phyloP scores from a whole-genome alignment of 2,329 filamentous ascomycete species.

The Paraphoma chrysanthemicola region DNA sequence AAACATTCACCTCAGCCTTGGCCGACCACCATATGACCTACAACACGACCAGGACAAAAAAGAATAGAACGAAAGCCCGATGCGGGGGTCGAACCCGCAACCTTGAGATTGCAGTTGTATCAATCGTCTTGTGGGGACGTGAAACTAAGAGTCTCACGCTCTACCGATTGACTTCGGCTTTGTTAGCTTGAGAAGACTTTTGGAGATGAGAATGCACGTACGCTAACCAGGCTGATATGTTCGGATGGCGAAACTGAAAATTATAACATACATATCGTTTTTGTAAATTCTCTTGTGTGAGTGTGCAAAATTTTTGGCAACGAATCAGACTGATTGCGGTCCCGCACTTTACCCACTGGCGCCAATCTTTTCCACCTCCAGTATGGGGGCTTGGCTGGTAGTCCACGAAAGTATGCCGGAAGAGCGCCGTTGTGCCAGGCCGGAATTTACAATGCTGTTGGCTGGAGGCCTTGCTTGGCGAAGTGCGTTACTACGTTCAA shows the following conservation, averaged over 20 bases:
- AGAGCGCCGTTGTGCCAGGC: too few species aligned
- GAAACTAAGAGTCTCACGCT: constrained; percentile 51
- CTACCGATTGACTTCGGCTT: constrained; percentile 46
- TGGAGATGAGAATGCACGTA: neutral
- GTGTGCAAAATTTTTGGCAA: neutral
- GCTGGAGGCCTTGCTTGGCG: too few species aligned
- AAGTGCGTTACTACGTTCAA: too few species aligned
- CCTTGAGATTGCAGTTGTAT: constrained; percentile 38
- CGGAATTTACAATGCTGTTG: too few species aligned
- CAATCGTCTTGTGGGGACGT: constrained; percentile 20
- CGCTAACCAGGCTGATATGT: neutral
- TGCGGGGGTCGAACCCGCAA: constrained; percentile 60
- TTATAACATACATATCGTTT: neutral
- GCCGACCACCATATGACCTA: too few species aligned
- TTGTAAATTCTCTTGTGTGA: neutral
- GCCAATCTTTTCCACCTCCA: too few species aligned
- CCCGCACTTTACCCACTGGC: too few species aligned
- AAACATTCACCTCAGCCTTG: too few species aligned
- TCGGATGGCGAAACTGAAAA: neutral
- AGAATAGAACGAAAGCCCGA: constrained; percentile 14
- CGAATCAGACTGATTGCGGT: too few species aligned
- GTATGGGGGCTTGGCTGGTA: too few species aligned
- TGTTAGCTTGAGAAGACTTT: neutral
- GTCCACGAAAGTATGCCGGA: too few species aligned
- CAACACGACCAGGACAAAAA: constrained; percentile 6